phyloP scores from a whole-genome alignment of 2,329 filamentous ascomycete genomes.

The Teratosphaeria gauchensis region DNA sequence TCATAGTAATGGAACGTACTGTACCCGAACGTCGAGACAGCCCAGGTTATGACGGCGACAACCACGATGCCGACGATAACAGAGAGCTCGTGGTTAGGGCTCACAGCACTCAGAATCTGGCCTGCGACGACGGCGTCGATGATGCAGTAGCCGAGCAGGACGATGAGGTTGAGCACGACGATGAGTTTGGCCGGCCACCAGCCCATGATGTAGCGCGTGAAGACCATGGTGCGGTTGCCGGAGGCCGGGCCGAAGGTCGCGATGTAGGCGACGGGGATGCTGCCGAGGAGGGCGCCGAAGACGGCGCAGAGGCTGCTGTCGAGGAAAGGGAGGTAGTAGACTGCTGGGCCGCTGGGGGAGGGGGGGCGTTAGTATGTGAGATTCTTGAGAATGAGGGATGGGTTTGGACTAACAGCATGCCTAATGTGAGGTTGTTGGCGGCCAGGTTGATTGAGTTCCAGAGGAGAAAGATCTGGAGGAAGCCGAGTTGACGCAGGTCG shows the following conservation, averaged over 20 bases:
- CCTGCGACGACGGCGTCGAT: constrained; percentile 47
- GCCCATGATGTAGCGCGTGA: constrained; percentile 53
- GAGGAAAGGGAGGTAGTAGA: constrained; percentile 49
- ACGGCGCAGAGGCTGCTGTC: constrained; percentile 49
- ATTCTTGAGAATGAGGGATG: background rate
- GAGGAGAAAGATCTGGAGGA: constrained; percentile 46
- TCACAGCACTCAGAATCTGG: constrained; percentile 59
- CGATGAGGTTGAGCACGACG: constrained; percentile 52
- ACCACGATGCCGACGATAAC: constrained; percentile 60
- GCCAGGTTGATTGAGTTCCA: constrained; percentile 56
- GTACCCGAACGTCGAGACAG: constrained; percentile 59
- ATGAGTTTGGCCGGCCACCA: constrained; percentile 58
- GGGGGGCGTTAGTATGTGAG: background rate
- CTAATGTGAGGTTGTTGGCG: constrained; percentile 55
- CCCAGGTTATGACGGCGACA: constrained; percentile 52
- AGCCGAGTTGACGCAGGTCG: constrained; percentile 41
- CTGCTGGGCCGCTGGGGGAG: constrained; percentile 36
- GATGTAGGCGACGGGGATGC: constrained; percentile 48
- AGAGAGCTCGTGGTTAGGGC: constrained; percentile 46
- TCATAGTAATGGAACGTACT: constrained; percentile 60
- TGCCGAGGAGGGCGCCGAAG: constrained; percentile 48
- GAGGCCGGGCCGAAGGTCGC: constrained; percentile 53
- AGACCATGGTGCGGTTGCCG: constrained; percentile 50
- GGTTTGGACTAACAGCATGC: constrained; percentile 37
- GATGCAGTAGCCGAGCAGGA: constrained; percentile 36